Base-by-base conservation (phyloP, 2,329 filamentous ascomycete species). In the Sporothrix inflata region DNA sequence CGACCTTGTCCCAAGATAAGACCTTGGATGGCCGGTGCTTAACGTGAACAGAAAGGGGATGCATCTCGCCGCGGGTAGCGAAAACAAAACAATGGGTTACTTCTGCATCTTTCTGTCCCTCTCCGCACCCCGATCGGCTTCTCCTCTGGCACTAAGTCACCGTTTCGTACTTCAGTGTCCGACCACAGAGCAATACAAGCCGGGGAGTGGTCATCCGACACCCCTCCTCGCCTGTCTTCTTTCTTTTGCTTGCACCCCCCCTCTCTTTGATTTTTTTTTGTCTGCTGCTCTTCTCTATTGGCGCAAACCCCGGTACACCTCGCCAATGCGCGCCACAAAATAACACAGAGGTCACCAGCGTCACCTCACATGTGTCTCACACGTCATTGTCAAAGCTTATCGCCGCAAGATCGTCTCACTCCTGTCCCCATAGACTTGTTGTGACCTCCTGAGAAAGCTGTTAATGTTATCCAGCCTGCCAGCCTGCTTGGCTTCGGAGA, bases 151-250 rank as follows among this genome's bases (percentile, higher is more conserved):
- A 14, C 16, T 38, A 65, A 45, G 38, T 65, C 60, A 38, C 38
- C 60, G 60, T 45, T 40, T 61, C 30, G 57, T 61, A 40, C 38
- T 45, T 65, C 40, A 65, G 11, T 27, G 60, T 27, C 38, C 38
- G 57, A 61, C 30, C 30, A 21, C 16, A 57, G 8, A 53, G 4
- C 6, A 12, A 34, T 3, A 21, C 19, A 9, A 12, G 16, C 30
- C 57, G 19, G 57, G 57, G 16, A 61, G 57, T 61, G 34, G n/a
- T 61, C 57, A 61, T 61, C 57, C 57, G 57, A 61, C 30, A 42
- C 57, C 19, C 57, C 40, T 45, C 11, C 40, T 65, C 21, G 5
- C 30, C 12, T 57, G 11, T 45, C 7, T 16, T 8, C 21, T 16
- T 51, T 51, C 21, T 45, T 34, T 6, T 34, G 3, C 30, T 34